Evolutionary conservation across 2,329 filamentous ascomycete species (phyloP).

Genomic region (Beauveria bassiana): DNA sequence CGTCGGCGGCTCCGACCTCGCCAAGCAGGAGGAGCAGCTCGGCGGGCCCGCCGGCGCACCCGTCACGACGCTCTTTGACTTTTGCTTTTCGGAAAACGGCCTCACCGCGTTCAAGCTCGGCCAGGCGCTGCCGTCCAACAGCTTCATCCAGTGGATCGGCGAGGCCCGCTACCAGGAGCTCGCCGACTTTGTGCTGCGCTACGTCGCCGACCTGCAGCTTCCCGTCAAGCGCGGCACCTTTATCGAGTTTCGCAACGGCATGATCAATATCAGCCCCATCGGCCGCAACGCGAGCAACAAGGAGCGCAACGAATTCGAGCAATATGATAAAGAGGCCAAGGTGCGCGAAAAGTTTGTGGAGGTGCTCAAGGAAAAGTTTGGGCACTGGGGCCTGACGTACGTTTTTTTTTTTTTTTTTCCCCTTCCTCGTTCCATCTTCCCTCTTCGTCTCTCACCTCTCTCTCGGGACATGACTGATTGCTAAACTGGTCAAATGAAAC

Average conservation of each 20-base stretch:
- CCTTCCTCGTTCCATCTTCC: neutral
- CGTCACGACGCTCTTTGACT: conserved; percentile 89
- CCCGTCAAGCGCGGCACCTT: conserved; percentile 80
- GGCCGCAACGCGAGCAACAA: conserved; percentile 76
- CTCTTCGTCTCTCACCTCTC: neutral
- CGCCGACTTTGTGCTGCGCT: conserved; percentile 68
- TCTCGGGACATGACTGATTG: neutral
- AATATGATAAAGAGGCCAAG: conserved; percentile 70
- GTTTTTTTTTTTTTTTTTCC: conserved; percentile 24
- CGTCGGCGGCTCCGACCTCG: conserved; percentile 86
- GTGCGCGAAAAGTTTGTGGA: conserved; percentile 71
- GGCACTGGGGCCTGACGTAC: conserved; percentile 75
- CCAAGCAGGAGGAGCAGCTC: conserved; percentile 94
- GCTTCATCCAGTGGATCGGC: conserved; percentile 88
- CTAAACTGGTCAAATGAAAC: neutral
- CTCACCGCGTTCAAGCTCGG: conserved; percentile 85
- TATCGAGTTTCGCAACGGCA: conserved; percentile 83
- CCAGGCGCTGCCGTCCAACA: conserved; percentile 63
- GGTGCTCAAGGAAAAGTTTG: conserved; percentile 71
- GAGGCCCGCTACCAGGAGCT: conserved; percentile 76
- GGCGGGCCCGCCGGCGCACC: conserved; percentile 53
- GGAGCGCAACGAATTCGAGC: conserved; percentile 77
- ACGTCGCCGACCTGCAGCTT: conserved; percentile 76
- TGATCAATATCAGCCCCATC: conserved; percentile 79
- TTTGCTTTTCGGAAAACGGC: conserved; percentile 95